Conservation (phyloP, 2,329 filamentous ascomycete genomes). For the Cladosporium phlei region DNA sequence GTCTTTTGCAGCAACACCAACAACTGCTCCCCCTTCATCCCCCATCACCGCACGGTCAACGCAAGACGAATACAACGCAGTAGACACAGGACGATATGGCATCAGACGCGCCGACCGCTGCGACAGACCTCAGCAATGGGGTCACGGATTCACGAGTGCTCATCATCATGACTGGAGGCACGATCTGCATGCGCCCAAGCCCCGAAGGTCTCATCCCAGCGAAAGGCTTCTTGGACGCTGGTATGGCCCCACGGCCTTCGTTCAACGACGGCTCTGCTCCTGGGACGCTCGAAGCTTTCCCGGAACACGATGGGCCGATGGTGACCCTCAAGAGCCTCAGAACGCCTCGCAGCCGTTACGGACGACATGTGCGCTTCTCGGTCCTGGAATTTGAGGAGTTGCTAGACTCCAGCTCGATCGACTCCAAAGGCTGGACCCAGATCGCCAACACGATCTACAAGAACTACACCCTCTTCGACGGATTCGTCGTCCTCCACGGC, state of each 20-base stretch:
- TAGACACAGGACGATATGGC: too few species aligned
- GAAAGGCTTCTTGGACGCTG: slow-evolving; percentile 70
- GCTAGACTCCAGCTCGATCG: slow-evolving; percentile 86
- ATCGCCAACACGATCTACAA: slow-evolving; percentile 74
- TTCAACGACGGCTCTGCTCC: slow-evolving; percentile 71
- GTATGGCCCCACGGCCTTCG: slow-evolving; percentile 73
- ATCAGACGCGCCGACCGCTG: neutral
- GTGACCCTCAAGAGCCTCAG: slow-evolving; percentile 61
- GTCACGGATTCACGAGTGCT: slow-evolving; percentile 49
- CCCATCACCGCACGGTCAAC: too few species aligned
- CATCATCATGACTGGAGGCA: slow-evolving; percentile 83
- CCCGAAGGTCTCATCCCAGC: slow-evolving; percentile 65
- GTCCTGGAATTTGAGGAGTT: slow-evolving; percentile 80
- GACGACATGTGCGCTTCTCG: slow-evolving; percentile 74
- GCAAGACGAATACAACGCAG: too few species aligned
- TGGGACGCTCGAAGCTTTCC: slow-evolving; percentile 8
- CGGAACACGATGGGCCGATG: slow-evolving; percentile 11
- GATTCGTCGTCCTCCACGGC: slow-evolving; percentile 85
- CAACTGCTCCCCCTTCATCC: too few species aligned
- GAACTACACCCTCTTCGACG: slow-evolving; percentile 86
- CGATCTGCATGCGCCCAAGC: slow-evolving; percentile 86
- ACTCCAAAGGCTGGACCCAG: slow-evolving; percentile 77
- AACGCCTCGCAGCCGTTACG: slow-evolving; percentile 75
- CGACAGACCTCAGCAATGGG: slow-evolving; percentile 29
- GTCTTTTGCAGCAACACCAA: too few species aligned